Percentiles rank a stretch among this genome's conserved stretches.
Conservation (phyloP, 2,329 filamentous ascomycete genomes). For the Fusarium ramigenum region DNA sequence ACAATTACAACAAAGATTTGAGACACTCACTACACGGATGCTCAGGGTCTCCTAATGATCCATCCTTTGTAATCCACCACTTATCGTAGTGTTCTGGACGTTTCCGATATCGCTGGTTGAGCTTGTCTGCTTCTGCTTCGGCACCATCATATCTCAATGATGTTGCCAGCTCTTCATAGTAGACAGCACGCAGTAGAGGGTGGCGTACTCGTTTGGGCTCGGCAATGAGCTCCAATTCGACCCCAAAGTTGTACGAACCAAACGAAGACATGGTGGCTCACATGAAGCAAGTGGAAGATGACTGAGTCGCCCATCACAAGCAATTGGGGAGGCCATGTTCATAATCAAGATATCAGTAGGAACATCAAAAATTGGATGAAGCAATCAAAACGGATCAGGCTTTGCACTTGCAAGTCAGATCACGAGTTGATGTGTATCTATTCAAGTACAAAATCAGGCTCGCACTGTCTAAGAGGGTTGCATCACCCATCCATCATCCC, state of each 20-base stretch:
- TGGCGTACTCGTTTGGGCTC: background rate
- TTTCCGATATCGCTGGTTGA: background rate
- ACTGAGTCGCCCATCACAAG: background rate
- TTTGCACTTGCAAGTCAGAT: background rate
- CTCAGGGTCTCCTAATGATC: background rate
- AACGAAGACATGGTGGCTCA: background rate
- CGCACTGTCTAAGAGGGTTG: background rate
- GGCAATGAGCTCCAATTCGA: background rate
- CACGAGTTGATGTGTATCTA: background rate
- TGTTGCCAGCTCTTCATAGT: background rate
- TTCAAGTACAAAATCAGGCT: background rate
- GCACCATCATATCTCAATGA: background rate
- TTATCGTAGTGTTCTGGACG: background rate
- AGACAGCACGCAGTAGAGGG: background rate
- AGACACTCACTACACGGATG: background rate
- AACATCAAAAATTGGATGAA: background rate
- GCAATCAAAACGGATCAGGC: background rate
- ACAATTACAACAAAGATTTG: fast-evolving
- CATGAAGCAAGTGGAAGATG: background rate
- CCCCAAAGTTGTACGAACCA: background rate
- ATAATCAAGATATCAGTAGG: background rate
- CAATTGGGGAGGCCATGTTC: background rate
- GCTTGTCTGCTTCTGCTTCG: background rate
- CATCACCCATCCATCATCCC: background rate
- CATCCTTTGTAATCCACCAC: background rate